Base-by-base conservation (phyloP, 768 basidiomycete species). In the Gloeostereum incarnatum region DNA sequence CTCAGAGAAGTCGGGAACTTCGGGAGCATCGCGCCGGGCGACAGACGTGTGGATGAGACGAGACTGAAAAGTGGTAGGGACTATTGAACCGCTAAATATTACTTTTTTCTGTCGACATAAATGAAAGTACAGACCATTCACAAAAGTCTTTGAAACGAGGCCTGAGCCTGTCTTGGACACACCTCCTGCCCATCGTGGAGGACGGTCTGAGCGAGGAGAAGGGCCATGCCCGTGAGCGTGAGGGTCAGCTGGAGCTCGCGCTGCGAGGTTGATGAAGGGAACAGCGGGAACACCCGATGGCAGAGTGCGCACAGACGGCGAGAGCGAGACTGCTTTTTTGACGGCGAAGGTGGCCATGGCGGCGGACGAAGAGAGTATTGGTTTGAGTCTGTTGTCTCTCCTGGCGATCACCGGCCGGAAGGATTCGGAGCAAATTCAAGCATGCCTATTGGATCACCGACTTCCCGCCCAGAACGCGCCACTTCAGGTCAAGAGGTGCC, bases 1-100 rank as follows among this genome's bases (percentile, higher is more conserved):
- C 32, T 78, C 58, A 31, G 78, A 73, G 56, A 85, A 93, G 67
- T 97, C 84, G 46, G 96, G 96, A 6, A 94, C 88, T 45, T 88
- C 69, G 33, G 86, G 80, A 21, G 81, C 77, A 52, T 81, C 77
- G 49, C 72, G 75, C 50, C 65, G 66, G 39, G 69, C 65, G 31
- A 77, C 71, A 39, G 90, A 81, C 49, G 86, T 85, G 56, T 88
- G 84, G 42, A 94, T 64, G 43, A 81, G 69, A 54, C 87, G 82
- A 42, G 75, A 79, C 45, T 79, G 75, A 62, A 66, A 66, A 47
- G 64, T 57, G 40, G 66, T 59, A 13, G 75, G 73, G 14, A n/a
- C n/a, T 76, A 55, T n/a, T 71, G 59, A 33, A 73, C 81, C 73
- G 56, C 42, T 34, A 9, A 14, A 37, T 41, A 26, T 32, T 27